Conservation (phyloP, 345 rosid species). For the Arabidopsis arenosa region DNA sequence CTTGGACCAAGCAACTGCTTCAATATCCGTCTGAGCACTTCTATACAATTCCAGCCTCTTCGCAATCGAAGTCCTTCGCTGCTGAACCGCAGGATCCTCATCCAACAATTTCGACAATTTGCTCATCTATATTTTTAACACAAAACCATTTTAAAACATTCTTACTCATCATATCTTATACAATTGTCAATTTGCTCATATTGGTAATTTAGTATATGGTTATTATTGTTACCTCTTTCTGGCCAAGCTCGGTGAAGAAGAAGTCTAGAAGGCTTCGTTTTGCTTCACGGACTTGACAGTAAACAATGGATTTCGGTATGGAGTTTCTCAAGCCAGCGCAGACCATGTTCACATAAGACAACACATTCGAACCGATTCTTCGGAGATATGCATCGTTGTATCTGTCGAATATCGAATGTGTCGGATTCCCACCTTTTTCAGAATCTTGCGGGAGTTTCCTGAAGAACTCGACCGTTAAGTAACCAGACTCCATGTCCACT, state of each 20-base stretch:
- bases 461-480: slow-evolving; percentile 93
- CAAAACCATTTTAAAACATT: slow-evolving; percentile 20
- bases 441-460: slow-evolving; percentile 94
- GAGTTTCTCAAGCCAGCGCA: slow-evolving; percentile 77
- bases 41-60: slow-evolving; percentile 89
- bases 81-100: slow-evolving; percentile 89
- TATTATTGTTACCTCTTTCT: slow-evolving; percentile 64
- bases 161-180: slow-evolving; percentile 4
- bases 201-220: neutral
- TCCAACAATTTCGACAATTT: slow-evolving; percentile 67
- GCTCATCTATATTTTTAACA: slow-evolving; percentile 50
- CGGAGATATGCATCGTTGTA: slow-evolving; percentile 88
- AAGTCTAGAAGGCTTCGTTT: slow-evolving; percentile 87
- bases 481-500: slow-evolving; percentile 93
- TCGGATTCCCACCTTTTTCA: slow-evolving; percentile 97
- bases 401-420: slow-evolving; percentile 87
- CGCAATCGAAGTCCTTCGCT: slow-evolving; percentile 67
- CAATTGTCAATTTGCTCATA: neutral
- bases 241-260: slow-evolving; percentile 87
- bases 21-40: slow-evolving; percentile 88
- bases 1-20: slow-evolving; percentile 91
- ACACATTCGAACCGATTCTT: slow-evolving; percentile 78
- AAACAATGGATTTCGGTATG: slow-evolving; percentile 90
- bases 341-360: slow-evolving; percentile 84
- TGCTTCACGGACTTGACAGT: slow-evolving; percentile 95